These are phyloP conservation scores for Pestalotiopsis sp. DNA, from an alignment of 2,329 filamentous ascomycete species.

Conservation along the genomic window DNA sequence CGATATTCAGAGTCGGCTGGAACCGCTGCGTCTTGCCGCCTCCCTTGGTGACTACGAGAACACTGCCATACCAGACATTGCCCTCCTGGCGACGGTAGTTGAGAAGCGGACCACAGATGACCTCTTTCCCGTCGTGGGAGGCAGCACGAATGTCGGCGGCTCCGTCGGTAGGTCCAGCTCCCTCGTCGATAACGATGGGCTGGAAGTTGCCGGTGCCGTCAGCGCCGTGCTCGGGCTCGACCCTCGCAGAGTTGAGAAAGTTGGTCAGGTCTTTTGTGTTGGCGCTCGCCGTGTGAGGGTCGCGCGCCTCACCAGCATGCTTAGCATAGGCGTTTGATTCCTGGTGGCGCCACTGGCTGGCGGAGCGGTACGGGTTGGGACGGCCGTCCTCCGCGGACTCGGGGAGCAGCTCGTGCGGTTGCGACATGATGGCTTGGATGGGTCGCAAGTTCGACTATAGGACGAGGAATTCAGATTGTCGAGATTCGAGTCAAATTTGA, in stretches of 20 bases:
- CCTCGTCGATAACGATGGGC: constrained; percentile 49
- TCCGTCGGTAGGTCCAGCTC: constrained; percentile 32
- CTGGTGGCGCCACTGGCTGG: constrained; percentile 63
- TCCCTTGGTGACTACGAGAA: constrained; percentile 77
- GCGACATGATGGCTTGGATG: constrained; percentile 6
- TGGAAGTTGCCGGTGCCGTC: constrained; percentile 38
- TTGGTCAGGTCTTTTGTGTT: constrained; percentile 52
- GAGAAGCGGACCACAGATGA: constrained; percentile 71
- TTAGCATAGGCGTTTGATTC: constrained; percentile 58
- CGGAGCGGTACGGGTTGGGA: constrained; percentile 55
- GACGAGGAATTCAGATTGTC: not conserved
- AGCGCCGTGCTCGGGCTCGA: constrained; percentile 40
- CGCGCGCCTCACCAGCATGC: constrained; percentile 44
- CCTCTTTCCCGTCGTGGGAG: constrained; percentile 52
- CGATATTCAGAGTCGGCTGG: constrained; percentile 59
- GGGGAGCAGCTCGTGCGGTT: constrained; percentile 22
- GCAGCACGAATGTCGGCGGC: constrained; percentile 20
- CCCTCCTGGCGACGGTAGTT: constrained; percentile 77
- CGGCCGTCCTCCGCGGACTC: constrained; percentile 32
- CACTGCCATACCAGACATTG: constrained; percentile 77
- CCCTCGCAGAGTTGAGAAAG: constrained; percentile 56
- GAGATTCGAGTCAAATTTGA: not conserved
- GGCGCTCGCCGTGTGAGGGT: constrained; percentile 37
- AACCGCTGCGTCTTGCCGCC: constrained; percentile 59
- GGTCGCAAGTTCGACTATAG: not conserved